Percentiles rank a stretch among this genome's conserved stretches.
Evolutionary conservation across 164 flowering plant genomes (phyloP).

Genomic region (Nelumbo lutea): DNA sequence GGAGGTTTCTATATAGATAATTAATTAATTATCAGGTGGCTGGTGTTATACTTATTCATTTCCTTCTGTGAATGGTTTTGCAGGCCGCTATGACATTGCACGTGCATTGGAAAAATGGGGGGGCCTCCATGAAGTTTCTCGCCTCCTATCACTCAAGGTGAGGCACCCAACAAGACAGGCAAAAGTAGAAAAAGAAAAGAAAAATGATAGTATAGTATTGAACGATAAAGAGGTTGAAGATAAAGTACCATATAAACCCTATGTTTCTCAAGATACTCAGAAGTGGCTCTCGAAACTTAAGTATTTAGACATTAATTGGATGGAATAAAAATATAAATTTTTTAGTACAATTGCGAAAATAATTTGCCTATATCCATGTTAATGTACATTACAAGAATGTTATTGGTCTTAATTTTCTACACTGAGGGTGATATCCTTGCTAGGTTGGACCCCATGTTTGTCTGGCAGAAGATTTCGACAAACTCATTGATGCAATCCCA

Average conservation of each 20-base stretch:
- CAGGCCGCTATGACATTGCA: slow-evolving; percentile 94
- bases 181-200: slow-evolving; percentile 36
- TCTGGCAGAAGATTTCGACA: too few species aligned
- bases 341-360: too few species aligned
- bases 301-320: slow-evolving; percentile 71
- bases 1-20: too few species aligned
- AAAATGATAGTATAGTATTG: slow-evolving; percentile 22
- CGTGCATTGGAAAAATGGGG: slow-evolving; percentile 98
- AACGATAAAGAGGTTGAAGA: slow-evolving; percentile 25
- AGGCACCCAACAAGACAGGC: slow-evolving; percentile 62
- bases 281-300: slow-evolving; percentile 67
- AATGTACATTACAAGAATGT: too few species aligned
- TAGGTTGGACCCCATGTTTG: too few species aligned
- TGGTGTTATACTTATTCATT: too few species aligned
- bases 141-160: slow-evolving; percentile 68
- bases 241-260: slow-evolving; percentile 32
- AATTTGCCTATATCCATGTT: background rate
- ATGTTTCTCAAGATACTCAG: slow-evolving; percentile 61
- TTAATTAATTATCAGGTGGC: too few species aligned
- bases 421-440: too few species aligned
- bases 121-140: slow-evolving; percentile 90
- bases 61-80: too few species aligned
- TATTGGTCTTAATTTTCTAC: too few species aligned
- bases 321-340: slow-evolving; percentile 29
- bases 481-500: too few species aligned